A percentile compares a stretch with the other conserved stretches of the same genome.
phyloP scores from a whole-genome alignment of 2,329 filamentous ascomycete species.

The Colletotrichum sp. region DNA sequence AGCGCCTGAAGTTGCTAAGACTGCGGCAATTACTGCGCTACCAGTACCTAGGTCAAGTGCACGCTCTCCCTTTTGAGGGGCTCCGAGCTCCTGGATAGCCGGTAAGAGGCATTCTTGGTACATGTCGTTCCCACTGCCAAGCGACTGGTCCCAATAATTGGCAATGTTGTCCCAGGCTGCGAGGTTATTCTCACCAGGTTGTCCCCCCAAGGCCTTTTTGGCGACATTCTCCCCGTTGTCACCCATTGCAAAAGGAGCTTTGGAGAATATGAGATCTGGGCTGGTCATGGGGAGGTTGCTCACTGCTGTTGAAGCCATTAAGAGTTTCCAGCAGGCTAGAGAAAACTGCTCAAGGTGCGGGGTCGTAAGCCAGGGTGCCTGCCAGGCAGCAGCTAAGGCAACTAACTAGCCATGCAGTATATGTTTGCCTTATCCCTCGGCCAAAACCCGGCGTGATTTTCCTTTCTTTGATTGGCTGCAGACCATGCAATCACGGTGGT shows the following conservation, averaged over 20 bases:
- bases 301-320: background rate
- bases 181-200: background rate
- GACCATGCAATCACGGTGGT: no score
- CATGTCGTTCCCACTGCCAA: background rate
- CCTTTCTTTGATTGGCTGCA: no score
- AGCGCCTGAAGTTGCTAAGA: no score
- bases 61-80: background rate
- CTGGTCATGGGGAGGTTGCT: background rate
- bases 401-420: background rate
- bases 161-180: background rate
- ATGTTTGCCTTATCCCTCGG: no score
- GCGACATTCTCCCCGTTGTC: background rate
- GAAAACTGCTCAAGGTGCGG: background rate
- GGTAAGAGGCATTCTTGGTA: background rate
- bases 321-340: background rate
- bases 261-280: background rate
- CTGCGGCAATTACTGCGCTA: no score
- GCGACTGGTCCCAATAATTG: background rate
- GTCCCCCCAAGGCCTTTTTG: background rate
- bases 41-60: background rate
- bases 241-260: background rate
- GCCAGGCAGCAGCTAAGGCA: no score
- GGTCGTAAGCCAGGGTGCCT: background rate
- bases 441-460: no score
- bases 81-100: background rate